Conservation (phyloP, 306 rosid genomes). For the Vigna hirtella region DNA sequence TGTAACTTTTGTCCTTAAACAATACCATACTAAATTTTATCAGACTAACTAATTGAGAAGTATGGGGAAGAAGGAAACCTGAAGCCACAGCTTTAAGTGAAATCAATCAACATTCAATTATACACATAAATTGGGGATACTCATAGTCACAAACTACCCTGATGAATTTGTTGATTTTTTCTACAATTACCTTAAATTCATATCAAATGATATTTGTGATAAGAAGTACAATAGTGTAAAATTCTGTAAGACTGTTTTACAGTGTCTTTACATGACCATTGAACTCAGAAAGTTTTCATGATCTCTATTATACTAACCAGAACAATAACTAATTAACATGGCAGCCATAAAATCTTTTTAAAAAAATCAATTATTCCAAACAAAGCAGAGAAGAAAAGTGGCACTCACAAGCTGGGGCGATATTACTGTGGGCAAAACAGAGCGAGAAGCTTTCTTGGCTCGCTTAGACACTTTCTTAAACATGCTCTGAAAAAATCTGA, state of each 20-base stretch:
- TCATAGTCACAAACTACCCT: not conserved
- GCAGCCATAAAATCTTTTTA: not conserved
- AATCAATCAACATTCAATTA: constrained; percentile 13
- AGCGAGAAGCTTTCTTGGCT: constrained; percentile 76
- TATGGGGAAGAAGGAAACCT: not conserved
- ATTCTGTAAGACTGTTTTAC: too few species aligned
- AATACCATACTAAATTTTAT: not conserved
- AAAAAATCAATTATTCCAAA: not conserved
- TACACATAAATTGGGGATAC: not conserved
- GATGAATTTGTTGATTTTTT: not conserved
- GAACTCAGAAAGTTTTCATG: not conserved
- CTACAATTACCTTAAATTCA: not conserved
- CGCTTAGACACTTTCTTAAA: constrained; percentile 67
- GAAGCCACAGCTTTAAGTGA: not conserved
- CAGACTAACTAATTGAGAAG: not conserved
- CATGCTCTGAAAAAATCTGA: constrained; percentile 73
- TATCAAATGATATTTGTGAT: too few species aligned
- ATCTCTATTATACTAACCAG: constrained; percentile 8
- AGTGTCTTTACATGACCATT: too few species aligned
- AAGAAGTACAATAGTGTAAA: too few species aligned
- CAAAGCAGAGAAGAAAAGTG: not conserved
- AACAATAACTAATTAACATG: not conserved
- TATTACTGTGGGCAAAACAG: constrained; percentile 65
- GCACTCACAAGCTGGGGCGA: constrained; percentile 73
- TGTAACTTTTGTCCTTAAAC: not conserved